Conservation (phyloP, 2,329 filamentous ascomycete genomes). For the Fusarium haematococcum region DNA sequence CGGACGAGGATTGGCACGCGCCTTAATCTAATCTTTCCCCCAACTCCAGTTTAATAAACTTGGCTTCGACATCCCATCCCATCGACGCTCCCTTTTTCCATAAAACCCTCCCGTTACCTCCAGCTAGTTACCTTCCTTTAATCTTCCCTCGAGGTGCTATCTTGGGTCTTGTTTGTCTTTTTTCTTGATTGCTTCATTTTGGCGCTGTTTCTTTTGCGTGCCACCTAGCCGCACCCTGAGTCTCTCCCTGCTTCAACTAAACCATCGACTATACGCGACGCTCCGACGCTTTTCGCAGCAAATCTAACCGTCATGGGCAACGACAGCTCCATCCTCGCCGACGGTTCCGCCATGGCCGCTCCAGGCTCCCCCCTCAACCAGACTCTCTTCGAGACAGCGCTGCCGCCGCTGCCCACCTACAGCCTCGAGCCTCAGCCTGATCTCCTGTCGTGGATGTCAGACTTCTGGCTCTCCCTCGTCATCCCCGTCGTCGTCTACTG, state of each 20-base stretch:
- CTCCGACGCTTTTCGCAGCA: slow-evolving; percentile 20
- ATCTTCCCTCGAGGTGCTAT: background rate
- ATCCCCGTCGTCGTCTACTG: slow-evolving; percentile 89
- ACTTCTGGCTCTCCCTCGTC: slow-evolving; percentile 81
- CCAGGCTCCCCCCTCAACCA: slow-evolving; percentile 55
- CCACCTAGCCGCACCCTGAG: background rate
- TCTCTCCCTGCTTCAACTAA: slow-evolving; percentile 15
- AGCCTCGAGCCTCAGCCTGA: slow-evolving; percentile 76
- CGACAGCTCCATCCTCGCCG: slow-evolving; percentile 46
- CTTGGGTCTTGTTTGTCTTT: background rate
- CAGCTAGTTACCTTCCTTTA: slow-evolving; percentile 34
- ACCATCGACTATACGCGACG: slow-evolving; percentile 19
- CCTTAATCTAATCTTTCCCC: slow-evolving; percentile 38
- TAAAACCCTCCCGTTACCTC: slow-evolving; percentile 24
- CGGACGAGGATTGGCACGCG: slow-evolving; percentile 29
- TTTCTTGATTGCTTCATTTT: slow-evolving; percentile 25
- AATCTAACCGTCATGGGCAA: slow-evolving; percentile 54
- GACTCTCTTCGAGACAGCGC: slow-evolving; percentile 65
- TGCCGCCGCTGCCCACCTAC: slow-evolving; percentile 90
- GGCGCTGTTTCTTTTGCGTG: slow-evolving; percentile 7
- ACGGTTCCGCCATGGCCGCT: slow-evolving; percentile 54
- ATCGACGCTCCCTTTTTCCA: slow-evolving; percentile 35
- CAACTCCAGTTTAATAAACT: slow-evolving; percentile 37
- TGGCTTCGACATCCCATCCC: slow-evolving; percentile 12
- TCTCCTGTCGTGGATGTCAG: slow-evolving; percentile 81